These are phyloP conservation scores for Vitellaria paradoxa DNA, from an alignment of 179 eudicot genomes.

Conservation along the genomic window DNA sequence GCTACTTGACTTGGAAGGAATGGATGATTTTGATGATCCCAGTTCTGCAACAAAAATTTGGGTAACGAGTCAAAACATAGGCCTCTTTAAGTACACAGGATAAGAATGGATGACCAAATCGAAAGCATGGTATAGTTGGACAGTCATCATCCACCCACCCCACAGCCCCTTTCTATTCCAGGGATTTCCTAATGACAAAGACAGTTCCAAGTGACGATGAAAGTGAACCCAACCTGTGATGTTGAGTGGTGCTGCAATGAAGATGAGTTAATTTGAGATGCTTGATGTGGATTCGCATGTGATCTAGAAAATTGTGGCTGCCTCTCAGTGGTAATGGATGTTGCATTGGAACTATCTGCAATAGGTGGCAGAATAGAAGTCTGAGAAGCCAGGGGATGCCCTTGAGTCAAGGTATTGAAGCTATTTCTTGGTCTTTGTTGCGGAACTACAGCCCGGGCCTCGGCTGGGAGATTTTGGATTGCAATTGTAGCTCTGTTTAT, in stretches of 20 bases:
- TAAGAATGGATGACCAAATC: no score
- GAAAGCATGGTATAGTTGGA: no score
- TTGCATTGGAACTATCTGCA: slow-evolving; percentile 12
- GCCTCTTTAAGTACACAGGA: no score
- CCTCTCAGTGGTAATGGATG: slow-evolving; percentile 25
- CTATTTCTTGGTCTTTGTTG: slow-evolving; percentile 31
- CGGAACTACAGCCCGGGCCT: slow-evolving; percentile 25
- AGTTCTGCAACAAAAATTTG: slow-evolving; percentile 18
- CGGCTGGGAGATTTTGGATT: slow-evolving; percentile 69
- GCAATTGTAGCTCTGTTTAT: slow-evolving; percentile 45
- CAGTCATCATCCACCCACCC: no score
- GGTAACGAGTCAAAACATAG: background rate
- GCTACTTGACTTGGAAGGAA: slow-evolving; percentile 18
- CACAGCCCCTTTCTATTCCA: no score
- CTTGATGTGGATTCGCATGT: slow-evolving; percentile 19
- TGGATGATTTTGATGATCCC: slow-evolving; percentile 1
- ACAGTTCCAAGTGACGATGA: background rate
- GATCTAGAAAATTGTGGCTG: slow-evolving; percentile 26
- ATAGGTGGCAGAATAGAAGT: slow-evolving; percentile 19
- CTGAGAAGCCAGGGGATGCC: slow-evolving; percentile 33
- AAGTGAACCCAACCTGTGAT: slow-evolving; percentile 26
- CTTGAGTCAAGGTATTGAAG: slow-evolving; percentile 20
- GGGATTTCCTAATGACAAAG: background rate
- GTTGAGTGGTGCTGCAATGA: slow-evolving; percentile 25
- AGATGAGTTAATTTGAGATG: slow-evolving; percentile 26